Evolutionary conservation across 1,284 basidiomycete species (phyloP).

Genomic region (Puccinia brachypodii): DNA sequence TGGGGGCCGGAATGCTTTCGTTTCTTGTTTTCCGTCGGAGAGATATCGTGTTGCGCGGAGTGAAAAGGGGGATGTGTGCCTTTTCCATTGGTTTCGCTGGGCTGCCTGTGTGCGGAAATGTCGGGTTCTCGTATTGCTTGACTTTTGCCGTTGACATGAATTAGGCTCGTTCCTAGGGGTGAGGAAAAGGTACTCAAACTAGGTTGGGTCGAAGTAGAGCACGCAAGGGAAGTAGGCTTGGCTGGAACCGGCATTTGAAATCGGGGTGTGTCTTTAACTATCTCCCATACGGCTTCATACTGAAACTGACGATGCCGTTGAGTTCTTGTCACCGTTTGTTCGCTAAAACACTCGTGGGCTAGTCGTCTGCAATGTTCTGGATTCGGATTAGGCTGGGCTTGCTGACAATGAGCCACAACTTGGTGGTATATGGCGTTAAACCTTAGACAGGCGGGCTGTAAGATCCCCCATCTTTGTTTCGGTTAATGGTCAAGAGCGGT

Average conservation of each 20-base stretch:
- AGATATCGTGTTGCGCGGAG: not conserved
- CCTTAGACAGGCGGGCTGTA: conserved; percentile 23
- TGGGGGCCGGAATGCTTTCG: not conserved
- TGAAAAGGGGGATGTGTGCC: not conserved
- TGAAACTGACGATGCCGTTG: conserved; percentile 33
- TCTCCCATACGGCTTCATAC: conserved; percentile 28
- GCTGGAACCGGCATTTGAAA: not conserved
- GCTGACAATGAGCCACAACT: conserved; percentile 8
- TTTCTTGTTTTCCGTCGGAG: not conserved
- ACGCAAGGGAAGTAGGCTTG: not conserved
- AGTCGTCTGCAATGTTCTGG: conserved; percentile 22
- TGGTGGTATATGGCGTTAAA: conserved; percentile 23
- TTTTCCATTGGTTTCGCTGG: conserved; percentile 2
- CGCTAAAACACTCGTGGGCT: conserved; percentile 28
- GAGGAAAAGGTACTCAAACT: not conserved
- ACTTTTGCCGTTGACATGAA: not conserved
- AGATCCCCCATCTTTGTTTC: conserved; percentile 20
- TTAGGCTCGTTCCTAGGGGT: not conserved
- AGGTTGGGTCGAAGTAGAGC: not conserved
- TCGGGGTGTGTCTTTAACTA: conserved; percentile 14
- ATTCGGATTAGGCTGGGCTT: not conserved
- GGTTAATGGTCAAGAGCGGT: not conserved
- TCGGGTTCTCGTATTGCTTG: not conserved
- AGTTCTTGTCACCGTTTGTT: conserved; percentile 28
- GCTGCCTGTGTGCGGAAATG: not conserved